phyloP scores from a whole-genome alignment of 179 eudicot genomes.

The Gypsophila paniculata region DNA sequence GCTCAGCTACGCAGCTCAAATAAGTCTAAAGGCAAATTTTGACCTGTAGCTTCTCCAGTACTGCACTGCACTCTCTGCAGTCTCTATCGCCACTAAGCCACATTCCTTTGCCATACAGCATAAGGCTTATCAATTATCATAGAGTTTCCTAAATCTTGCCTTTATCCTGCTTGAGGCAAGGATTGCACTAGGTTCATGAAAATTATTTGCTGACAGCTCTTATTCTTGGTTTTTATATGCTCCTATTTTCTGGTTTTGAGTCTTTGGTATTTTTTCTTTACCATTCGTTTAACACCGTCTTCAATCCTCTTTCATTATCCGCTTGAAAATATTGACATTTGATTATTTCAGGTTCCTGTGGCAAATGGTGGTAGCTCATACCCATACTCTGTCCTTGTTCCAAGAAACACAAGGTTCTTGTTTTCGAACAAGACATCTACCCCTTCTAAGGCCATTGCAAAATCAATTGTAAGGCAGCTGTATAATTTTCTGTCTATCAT shows the following conservation, averaged over 20 bases:
- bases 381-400: slow-evolving; percentile 87
- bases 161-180: neutral
- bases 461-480: slow-evolving; percentile 71
- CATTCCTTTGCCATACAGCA: neutral
- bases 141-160: neutral
- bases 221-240: neutral
- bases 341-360: slow-evolving; percentile 73
- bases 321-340: slow-evolving; percentile 13
- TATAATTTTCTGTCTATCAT: neutral
- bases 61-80: neutral
- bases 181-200: neutral
- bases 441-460: slow-evolving; percentile 91
- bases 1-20: no score
- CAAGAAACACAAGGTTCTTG: slow-evolving; percentile 88
- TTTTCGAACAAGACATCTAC: slow-evolving; percentile 69
- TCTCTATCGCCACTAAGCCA: neutral
- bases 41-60: neutral
- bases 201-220: neutral
- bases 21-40: neutral
- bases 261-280: neutral
- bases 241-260: neutral
- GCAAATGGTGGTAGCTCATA: slow-evolving; percentile 82
- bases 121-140: neutral
- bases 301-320: slow-evolving; percentile 12
- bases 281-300: neutral